Evolutionary conservation across 441 rosid genomes (phyloP), one percentile per base, ranked within the genome.

Genomic region (Iberis amara): DNA sequence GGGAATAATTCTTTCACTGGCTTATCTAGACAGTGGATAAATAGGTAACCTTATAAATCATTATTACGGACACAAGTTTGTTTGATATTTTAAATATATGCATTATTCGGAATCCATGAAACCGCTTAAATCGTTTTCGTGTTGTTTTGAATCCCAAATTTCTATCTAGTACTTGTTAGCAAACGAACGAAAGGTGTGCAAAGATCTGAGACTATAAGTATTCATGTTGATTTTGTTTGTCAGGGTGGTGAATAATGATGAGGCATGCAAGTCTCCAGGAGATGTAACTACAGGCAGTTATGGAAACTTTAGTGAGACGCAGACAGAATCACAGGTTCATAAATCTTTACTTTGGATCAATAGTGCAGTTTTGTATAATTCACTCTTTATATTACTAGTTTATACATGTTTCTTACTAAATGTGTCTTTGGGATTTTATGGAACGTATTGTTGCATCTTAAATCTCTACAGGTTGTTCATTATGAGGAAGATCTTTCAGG

Each of bases 401-500:
- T n/a, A n/a, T n/a, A n/a, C n/a, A n/a, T n/a, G n/a, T n/a, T n/a
- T 23, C 27, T 33, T 21, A 18, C 21, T 18, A 18, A 18, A 18
- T 18, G 21, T 18, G 21, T 18, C 21, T 18, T 18, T 18, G 21
- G 21, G 21, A 18, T 18, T 18, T 18, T 18, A 18, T 18, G 21
- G 21, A 18, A 18, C 39, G 32, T 40, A 31, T 35, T 43, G 18
- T 59, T 11, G 21, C 35, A 30, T 8, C 21, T 18, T 18, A 18
- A 18, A 18, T 9, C 1, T 48, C 61, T 70, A 71, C 77, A 94
- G 99, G 95, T 87, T 46, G 88, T 94, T 66, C 71, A 78, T 33
- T 94, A 89, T 27, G 99, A 94, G 74, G 99, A 94, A 67, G 99
- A 94, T 75, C 74, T 85, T 66, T 80, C 95, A 2, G 99, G 99